Evolutionary conservation across 2,329 filamentous ascomycete genomes (phyloP), one percentile per base, ranked within the genome.

Genomic region (Stachybotrys chlorohalonatus): DNA sequence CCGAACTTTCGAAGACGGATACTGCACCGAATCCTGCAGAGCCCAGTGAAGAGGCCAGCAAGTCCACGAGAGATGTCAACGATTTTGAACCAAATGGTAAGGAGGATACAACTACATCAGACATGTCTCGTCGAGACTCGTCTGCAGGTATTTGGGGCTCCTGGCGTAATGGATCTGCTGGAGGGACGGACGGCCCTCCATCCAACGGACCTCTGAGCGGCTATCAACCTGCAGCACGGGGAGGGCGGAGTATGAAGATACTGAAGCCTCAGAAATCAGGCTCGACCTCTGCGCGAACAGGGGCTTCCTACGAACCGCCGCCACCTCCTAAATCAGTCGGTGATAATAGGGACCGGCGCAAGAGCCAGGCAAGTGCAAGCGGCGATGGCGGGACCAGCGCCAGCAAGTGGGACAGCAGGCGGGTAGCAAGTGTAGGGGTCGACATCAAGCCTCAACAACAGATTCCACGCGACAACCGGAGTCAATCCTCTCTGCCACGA

Each of bases 231-330:
- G 76, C 85, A 59, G 72, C 83, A 65, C 76, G 84, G 51, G 71
- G 75, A 16, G 73, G 79, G 15, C 82, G 87, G 52, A 85, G 84
- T 52, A 97, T 97, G 87, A 97, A 96, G 74, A 87, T 96, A 1
- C 76, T 97, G 53, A 90, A 91, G 64, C 85, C 93, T 1, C 80
- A 79, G 54, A 94, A 90, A 67, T 77, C 85, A 6, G 72, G 73
- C 24, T 80, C 85, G 0, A 73, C 73, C 1, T 77, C 78, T 11
- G 71, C 73, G 1, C 75, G 75, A 56, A 77, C 77, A 0, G 78
- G 78, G 1, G 63, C 76, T 1, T 68, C 78, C 2, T 81, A 82
- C 55, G 83, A 86, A 58, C 72, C 77, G 5, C 65, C 76, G 4
- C 64, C 73, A 8, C 62, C 73, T 1, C 62, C 73, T n/a, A 76